Conservation (phyloP, 192 early-diverging fungal species). For the Backusella liffmaniae region DNA sequence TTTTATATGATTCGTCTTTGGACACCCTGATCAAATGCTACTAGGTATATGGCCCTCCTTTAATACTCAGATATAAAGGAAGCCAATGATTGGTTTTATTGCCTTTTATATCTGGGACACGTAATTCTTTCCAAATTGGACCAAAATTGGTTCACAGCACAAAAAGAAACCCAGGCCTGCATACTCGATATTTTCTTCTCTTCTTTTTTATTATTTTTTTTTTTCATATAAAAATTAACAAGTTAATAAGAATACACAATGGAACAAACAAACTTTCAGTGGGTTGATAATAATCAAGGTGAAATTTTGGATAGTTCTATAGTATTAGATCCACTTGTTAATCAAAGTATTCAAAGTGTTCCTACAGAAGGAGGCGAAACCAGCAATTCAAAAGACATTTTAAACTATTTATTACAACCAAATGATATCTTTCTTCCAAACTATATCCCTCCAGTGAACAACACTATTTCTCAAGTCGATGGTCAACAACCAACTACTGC, state of each 20-base stretch:
- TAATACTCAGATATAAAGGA: neutral
- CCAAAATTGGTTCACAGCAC: neutral
- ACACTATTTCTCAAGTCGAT: neutral
- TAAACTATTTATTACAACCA: neutral
- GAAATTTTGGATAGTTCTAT: neutral
- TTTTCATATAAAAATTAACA: neutral
- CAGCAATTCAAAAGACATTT: neutral
- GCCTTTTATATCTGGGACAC: neutral
- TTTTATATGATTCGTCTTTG: neutral
- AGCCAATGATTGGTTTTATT: neutral
- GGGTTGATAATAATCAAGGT: neutral
- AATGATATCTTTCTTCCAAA: neutral
- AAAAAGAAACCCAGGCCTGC: neutral
- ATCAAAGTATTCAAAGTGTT: slow-evolving; percentile 2
- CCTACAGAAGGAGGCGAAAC: neutral
- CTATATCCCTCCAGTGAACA: neutral
- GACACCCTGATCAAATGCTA: neutral
- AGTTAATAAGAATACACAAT: neutral
- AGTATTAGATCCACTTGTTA: neutral
- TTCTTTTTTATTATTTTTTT: neutral
- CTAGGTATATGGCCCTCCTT: neutral
- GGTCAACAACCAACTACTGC: neutral
- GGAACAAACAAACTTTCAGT: neutral
- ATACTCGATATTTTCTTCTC: neutral
- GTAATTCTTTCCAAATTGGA: neutral